Evolutionary conservation across 306 rosid species (phyloP), one percentile per base, ranked within the genome.

Genomic region (Corylus heterophylla): DNA sequence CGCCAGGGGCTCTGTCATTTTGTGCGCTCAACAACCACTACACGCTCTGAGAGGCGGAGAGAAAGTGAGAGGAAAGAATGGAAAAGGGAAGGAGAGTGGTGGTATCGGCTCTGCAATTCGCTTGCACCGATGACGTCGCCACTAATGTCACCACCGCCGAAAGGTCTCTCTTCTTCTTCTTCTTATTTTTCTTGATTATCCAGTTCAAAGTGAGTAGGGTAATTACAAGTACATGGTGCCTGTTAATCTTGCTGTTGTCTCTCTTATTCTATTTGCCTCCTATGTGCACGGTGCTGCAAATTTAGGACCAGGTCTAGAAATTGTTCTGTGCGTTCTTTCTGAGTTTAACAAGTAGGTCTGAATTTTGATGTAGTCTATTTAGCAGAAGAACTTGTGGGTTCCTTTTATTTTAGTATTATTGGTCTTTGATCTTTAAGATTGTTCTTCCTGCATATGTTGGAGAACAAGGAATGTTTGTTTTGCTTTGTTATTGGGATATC

Each of bases 61-160:
- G 50, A 18, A 18, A 18, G 71, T 16, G 22, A 18, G 49, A 12
- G 72, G 29, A 18, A 16, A 16, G 44, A 63, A 89, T 92, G 97
- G 94, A 80, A 79, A 76, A 78, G 59, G 75, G 70, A 4, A 87
- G 84, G 79, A 75, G 79, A 71, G 96, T 95, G 9, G 86, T 86
- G 51, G 94, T 95, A 2, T 92, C 98, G 1, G 97, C 98, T 70
- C 87, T 95, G 54, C 98, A 95, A 80, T 95, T 95, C 80, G 78
- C 94, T 49, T 95, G 98, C 89, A 76, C 95, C 42, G 98, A 95
- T 20, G 92, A 87, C 59, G 79, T 87, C 78, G 80, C 89, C 45
- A 85, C 85, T 56, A 90, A 92, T 76, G 83, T 92, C 31, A 86
- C 89, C 86, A 89, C 97, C 35, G 98, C 97, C 35, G 97, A 95